Base-by-base conservation (phyloP, 2,329 filamentous ascomycete species). In the Penicillium sp. region DNA sequence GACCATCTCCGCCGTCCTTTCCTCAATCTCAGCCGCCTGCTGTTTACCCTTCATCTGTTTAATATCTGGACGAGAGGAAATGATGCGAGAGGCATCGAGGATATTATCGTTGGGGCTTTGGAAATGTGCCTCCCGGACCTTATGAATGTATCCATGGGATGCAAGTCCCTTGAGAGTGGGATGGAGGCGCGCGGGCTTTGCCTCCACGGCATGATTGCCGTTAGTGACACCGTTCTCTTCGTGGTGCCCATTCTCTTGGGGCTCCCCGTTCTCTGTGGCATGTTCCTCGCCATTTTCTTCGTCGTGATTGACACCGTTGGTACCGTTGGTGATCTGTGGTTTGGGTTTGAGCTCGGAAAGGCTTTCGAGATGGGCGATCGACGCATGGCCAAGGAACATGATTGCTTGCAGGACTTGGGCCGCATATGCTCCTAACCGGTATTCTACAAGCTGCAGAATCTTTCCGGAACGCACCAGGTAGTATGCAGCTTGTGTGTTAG, bases 401-500 rank as follows among this genome's bases (percentile, higher is more conserved):
- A 97, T 77, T 29, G 87, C 88, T 63, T 90, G 86, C 55, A 94
- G 82, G 38, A 97, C 80, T 57, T 87, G 85, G 53, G 86, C 85
- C 29, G 91, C 91, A 58, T 86, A 82, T n/a, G 81, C 77, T 16
- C 92, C 93, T 69, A 91, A 88, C 63, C 88, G 84, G 32, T 82
- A 82, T 62, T 91, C 86, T 42, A 94, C 83, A 56, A 91, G 79
- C 60, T 92, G 84, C 27, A 94, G 77, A 38, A 96, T 89, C 74
- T 91, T 94, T 42, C 91, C 92, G 4, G 85, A 84, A 54, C 94
- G 89, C 36, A 92, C 80, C 42, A 97, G 81, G 63, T 87, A 87
- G 75, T 97, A 97, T 60, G 91, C 90, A 57, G 87, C 85, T 62
- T 86, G 80, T 69, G 87, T 80, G 66, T 97, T 92, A 55, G 91